Percentiles rank a stretch among this genome's conserved stretches.
phyloP scores from a whole-genome alignment of 106 monocot genomes.

The Allium sativum region DNA sequence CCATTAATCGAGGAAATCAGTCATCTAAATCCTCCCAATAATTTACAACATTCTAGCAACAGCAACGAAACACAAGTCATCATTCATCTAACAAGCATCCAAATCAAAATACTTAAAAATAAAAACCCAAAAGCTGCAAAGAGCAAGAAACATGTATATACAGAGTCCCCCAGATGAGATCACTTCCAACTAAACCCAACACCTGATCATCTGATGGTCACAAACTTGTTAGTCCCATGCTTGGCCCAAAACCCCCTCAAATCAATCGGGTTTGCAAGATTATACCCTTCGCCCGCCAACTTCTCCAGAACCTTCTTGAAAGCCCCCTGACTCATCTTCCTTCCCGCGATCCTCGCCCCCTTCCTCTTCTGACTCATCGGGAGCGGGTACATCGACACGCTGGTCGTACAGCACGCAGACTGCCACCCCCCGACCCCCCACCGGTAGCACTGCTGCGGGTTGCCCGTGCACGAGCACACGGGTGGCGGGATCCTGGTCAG shows the following conservation, averaged over 20 bases:
- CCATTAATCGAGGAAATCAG: no score
- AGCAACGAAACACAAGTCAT: no score
- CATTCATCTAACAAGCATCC: no score
- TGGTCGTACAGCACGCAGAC: constrained; percentile 46
- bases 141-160: constrained; percentile 16
- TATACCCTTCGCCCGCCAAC: constrained; percentile 43
- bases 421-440: constrained; percentile 58
- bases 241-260: constrained; percentile 44
- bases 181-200: constrained; percentile 6
- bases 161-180: constrained; percentile 13
- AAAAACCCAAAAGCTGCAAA: constrained; percentile 12
- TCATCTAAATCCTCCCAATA: no score
- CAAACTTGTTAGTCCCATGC: constrained; percentile 62
- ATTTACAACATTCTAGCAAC: no score
- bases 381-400: constrained; percentile 32
- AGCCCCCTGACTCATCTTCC: constrained; percentile 55
- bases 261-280: constrained; percentile 46
- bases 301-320: constrained; percentile 58
- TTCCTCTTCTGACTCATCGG: constrained; percentile 39
- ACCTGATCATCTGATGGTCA: constrained; percentile 42
- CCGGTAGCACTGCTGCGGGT: constrained; percentile 34
- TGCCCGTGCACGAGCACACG: constrained; percentile 42
- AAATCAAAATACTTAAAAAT: constrained; percentile 3
- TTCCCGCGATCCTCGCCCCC: constrained; percentile 43
- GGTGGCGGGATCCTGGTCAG: constrained; percentile 40